Conservation (phyloP, 2,329 filamentous ascomycete genomes). For the Stylonectria norvegica region DNA sequence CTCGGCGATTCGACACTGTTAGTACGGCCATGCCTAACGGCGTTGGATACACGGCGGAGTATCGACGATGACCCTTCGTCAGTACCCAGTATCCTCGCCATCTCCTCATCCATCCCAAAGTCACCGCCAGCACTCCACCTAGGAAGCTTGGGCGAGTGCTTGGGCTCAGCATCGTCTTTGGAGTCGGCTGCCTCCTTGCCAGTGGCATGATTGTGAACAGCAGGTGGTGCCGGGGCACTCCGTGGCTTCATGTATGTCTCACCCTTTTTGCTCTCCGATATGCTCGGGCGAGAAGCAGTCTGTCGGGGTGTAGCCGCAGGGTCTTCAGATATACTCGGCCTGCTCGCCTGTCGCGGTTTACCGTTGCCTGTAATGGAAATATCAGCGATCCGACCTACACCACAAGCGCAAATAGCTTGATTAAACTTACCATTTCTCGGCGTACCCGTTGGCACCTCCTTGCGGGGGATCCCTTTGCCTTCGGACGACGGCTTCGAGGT, state of each 20-base stretch:
- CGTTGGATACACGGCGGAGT: conserved; percentile 85
- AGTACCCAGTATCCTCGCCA: conserved; percentile 79
- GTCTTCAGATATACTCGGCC: conserved; percentile 22
- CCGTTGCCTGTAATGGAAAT: conserved; percentile 22
- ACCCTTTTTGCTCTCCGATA: conserved; percentile 28
- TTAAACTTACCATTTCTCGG: conserved; percentile 43
- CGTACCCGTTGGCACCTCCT: conserved; percentile 53
- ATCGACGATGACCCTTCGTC: conserved; percentile 78
- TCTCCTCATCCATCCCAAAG: conserved; percentile 93
- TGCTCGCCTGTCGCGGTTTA: conserved; percentile 20
- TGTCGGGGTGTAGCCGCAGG: conserved; percentile 19
- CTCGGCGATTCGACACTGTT: conserved; percentile 65
- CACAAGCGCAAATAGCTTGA: background rate
- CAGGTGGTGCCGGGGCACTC: conserved; percentile 52
- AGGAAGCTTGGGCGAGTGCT: conserved; percentile 64
- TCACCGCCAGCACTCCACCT: conserved; percentile 78
- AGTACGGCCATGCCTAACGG: conserved; percentile 87
- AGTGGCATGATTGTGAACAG: conserved; percentile 15
- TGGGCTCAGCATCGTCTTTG: conserved; percentile 41
- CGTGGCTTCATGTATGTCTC: conserved; percentile 59
- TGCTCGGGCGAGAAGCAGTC: conserved; percentile 19
- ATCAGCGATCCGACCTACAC: background rate
- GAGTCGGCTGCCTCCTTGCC: conserved; percentile 49
- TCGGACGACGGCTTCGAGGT: conserved; percentile 39
- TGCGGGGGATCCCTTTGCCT: conserved; percentile 56